These are phyloP conservation scores for Plasmodium gonderi DNA, from an alignment of 169 alveolate genomes.

Conservation along the genomic window DNA sequence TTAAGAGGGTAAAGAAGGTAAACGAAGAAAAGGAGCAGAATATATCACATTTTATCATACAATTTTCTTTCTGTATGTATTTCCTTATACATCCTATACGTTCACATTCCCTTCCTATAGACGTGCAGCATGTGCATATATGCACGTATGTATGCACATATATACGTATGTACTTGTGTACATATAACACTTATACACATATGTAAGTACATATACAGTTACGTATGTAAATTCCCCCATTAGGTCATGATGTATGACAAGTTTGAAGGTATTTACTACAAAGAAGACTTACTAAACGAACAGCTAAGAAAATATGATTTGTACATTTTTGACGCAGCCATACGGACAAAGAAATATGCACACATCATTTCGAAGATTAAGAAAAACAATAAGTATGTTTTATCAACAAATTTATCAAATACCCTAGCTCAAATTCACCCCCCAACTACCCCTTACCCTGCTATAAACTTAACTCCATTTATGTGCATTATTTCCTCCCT, in stretches of 20 bases:
- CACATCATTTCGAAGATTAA: constrained; percentile 50
- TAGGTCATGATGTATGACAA: constrained; percentile 66
- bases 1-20: constrained; percentile 67
- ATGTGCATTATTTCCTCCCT: not conserved
- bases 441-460: too few species aligned
- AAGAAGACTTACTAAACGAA: constrained; percentile 33
- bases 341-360: constrained; percentile 37
- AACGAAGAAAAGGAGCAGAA: not conserved
- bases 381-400: constrained; percentile 47
- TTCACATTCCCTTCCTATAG: too few species aligned
- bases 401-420: not conserved
- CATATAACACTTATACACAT: not conserved
- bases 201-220: not conserved
- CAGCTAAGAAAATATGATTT: constrained; percentile 20
- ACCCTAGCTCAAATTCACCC: too few species aligned
- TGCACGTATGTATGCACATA: not conserved
- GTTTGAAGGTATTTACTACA: constrained; percentile 43
- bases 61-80: too few species aligned
- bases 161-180: not conserved
- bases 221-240: not conserved
- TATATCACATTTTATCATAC: too few species aligned
- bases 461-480: too few species aligned
- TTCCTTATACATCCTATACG: too few species aligned
- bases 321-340: constrained; percentile 46
- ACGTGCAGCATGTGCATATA: not conserved